A percentile compares a stretch with the other conserved stretches of the same genome.
Evolutionary conservation across 1,284 basidiomycete genomes (phyloP).

Genomic region (Violaceomyces palustris): DNA sequence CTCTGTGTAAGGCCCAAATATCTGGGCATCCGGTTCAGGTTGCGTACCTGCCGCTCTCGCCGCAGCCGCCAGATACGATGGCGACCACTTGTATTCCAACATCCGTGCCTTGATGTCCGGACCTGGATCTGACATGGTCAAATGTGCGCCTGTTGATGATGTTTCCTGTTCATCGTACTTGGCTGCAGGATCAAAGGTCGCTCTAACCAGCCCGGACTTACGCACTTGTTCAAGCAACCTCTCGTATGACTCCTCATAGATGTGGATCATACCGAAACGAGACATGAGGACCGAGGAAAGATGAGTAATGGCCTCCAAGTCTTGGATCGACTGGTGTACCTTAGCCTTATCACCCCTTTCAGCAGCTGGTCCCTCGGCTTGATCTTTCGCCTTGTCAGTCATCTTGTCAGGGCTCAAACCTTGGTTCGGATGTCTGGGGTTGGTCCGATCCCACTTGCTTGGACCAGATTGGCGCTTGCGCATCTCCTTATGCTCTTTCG

Average conservation of each 20-base stretch:
- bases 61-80: conserved; percentile 37
- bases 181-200: conserved; percentile 44
- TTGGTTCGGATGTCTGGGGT: no score
- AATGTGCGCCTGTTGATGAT: no score
- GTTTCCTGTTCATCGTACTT: conserved; percentile 5
- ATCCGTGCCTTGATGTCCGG: no score
- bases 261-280: conserved; percentile 36
- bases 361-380: background rate
- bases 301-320: conserved; percentile 39
- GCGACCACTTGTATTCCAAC: conserved; percentile 48
- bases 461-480: no score
- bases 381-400: conserved; percentile 2
- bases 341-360: background rate
- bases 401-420: no score
- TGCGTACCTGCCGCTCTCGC: conserved; percentile 13
- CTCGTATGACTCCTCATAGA: conserved; percentile 50
- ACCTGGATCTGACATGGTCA: no score
- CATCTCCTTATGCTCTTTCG: no score
- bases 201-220: conserved; percentile 36
- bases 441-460: no score
- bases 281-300: conserved; percentile 46
- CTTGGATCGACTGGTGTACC: conserved; percentile 5
- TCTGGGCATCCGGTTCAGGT: conserved; percentile 29
- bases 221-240: conserved; percentile 35
- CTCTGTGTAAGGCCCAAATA: conserved; percentile 40